These are phyloP conservation scores for Leccinum arenicola DNA, from an alignment of 768 basidiomycete genomes.

Conservation along the genomic window DNA sequence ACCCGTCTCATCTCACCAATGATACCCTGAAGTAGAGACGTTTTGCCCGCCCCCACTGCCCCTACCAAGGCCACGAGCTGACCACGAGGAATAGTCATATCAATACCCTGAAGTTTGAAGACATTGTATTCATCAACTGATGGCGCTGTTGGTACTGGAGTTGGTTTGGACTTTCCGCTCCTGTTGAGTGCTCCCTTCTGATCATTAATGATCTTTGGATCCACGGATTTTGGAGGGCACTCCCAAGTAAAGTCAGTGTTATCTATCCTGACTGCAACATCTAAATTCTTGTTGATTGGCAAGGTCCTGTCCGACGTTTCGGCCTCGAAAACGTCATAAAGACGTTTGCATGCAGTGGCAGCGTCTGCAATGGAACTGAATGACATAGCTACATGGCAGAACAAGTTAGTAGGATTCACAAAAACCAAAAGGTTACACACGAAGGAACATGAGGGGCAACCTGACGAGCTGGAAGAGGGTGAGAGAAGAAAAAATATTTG, in stretches of 20 bases:
- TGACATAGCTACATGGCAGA: constrained; percentile 48
- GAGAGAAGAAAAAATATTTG: constrained; percentile 47
- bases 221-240: too few relatives aligned
- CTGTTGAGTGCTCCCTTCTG: too few relatives aligned
- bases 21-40: constrained; percentile 67
- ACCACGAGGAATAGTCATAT: constrained; percentile 68
- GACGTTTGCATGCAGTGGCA: constrained; percentile 67
- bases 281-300: too few relatives aligned
- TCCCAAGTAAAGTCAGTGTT: too few relatives aligned
- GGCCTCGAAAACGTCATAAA: constrained; percentile 80
- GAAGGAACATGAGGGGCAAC: constrained; percentile 74
- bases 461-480: constrained; percentile 70
- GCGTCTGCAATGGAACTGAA: constrained; percentile 82
- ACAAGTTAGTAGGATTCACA: constrained; percentile 5
- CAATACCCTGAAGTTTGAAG: constrained; percentile 66
- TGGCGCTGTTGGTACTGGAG: too few relatives aligned
- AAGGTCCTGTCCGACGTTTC: constrained; percentile 49
- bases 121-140: constrained; percentile 24
- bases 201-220: too few relatives aligned
- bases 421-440: constrained; percentile 24
- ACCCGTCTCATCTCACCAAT: constrained; percentile 88
- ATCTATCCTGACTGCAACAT: too few relatives aligned
- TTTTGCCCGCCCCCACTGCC: constrained; percentile 54
- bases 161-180: too few relatives aligned
- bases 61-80: constrained; percentile 85